Percentiles rank a stretch among this genome's conserved stretches.
phyloP scores from a whole-genome alignment of 129 eudicot species.

The Kitagawia praeruptora region DNA sequence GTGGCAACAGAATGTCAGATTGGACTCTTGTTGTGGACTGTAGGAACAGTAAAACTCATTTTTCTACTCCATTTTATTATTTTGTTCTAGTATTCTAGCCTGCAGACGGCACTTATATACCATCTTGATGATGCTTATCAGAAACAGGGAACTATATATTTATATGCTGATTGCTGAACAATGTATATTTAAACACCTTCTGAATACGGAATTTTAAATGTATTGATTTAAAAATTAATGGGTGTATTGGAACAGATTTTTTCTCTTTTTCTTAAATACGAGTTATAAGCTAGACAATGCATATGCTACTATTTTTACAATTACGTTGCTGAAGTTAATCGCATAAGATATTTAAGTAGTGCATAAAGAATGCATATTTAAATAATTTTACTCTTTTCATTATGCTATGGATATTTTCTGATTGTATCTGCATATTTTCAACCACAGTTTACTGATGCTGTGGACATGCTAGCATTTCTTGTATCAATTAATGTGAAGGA shows the following conservation, averaged over 20 bases:
- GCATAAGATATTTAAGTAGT: not conserved
- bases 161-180: not conserved
- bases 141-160: not conserved
- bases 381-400: not conserved
- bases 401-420: not conserved
- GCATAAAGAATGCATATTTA: not conserved
- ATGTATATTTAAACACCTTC: not conserved
- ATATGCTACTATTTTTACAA: not conserved
- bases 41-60: not conserved
- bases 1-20: not conserved
- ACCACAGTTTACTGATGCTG: slow-evolving; percentile 46
- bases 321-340: not conserved
- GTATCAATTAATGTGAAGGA: slow-evolving; percentile 59
- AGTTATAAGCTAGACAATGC: not conserved
- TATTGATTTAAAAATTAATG: not conserved
- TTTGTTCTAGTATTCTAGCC: not conserved
- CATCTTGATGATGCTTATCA: not conserved
- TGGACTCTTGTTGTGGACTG: not conserved
- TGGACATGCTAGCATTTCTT: slow-evolving; percentile 48
- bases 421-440: not conserved
- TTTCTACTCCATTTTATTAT: not conserved
- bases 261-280: not conserved
- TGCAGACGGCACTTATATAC: not conserved
- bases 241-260: not conserved
- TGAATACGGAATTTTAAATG: not conserved